Conservation (phyloP, 2,329 filamentous ascomycete genomes). For the Calonectria fujianensis region DNA sequence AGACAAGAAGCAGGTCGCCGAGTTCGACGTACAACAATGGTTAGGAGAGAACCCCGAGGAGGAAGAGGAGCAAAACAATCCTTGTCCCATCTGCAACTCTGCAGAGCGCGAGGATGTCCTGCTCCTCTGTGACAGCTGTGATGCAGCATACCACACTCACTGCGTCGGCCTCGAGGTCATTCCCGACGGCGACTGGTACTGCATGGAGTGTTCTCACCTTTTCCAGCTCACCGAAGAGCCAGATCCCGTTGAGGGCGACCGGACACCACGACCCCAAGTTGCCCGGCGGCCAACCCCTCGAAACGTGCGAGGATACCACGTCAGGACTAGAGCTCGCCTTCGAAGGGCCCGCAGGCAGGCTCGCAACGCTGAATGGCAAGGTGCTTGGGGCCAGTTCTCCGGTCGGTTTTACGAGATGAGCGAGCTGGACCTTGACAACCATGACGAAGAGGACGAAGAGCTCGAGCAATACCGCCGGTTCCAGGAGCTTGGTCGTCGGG, state of each 20-base stretch:
- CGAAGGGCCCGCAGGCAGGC: slow-evolving; percentile 74
- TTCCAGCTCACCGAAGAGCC: slow-evolving; percentile 62
- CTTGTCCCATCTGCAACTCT: slow-evolving; percentile 89
- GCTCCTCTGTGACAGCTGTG: slow-evolving; percentile 93
- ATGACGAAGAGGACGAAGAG: slow-evolving; percentile 82
- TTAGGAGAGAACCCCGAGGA: slow-evolving; percentile 83
- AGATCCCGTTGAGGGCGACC: slow-evolving; percentile 58
- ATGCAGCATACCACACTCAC: slow-evolving; percentile 92
- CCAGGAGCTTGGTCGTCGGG: slow-evolving; percentile 74
- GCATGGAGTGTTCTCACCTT: slow-evolving; percentile 83
- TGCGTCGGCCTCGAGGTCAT: slow-evolving; percentile 89
- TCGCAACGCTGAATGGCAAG: slow-evolving; percentile 91
- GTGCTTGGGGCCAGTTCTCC: slow-evolving; percentile 83
- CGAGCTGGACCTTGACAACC: slow-evolving; percentile 64
- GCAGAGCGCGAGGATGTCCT: slow-evolving; percentile 89
- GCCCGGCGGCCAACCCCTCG: slow-evolving; percentile 58
- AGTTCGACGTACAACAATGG: slow-evolving; percentile 87
- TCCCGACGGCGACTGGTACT: slow-evolving; percentile 90
- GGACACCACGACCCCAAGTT: slow-evolving; percentile 56
- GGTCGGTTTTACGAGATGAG: slow-evolving; percentile 76
- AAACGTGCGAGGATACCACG: slow-evolving; percentile 60
- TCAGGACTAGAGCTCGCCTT: slow-evolving; percentile 75
- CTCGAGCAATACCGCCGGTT: slow-evolving; percentile 73
- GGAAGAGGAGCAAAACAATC: slow-evolving; percentile 79
- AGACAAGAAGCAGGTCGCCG: slow-evolving; percentile 91